Conservation (phyloP, 2,329 filamentous ascomycete genomes). For the Trichoderma atrobrunneum region DNA sequence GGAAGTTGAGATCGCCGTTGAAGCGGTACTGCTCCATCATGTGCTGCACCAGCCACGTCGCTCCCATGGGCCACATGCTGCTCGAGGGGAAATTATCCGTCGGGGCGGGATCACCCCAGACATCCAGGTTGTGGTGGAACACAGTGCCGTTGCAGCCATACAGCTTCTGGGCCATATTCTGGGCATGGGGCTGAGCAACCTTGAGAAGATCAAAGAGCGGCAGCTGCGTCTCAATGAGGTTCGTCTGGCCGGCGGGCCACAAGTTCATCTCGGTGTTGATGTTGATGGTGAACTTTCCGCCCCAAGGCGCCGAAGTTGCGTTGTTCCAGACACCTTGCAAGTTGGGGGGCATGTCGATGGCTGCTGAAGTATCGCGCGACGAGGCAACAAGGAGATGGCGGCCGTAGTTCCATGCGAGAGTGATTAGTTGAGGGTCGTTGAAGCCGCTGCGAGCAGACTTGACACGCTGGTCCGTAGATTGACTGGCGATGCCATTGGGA, state of each 20-base stretch:
- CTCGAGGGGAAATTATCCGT: constrained; percentile 26
- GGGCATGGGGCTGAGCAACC: constrained; percentile 34
- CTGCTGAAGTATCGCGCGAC: constrained; percentile 23
- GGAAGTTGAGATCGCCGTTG: constrained; percentile 26
- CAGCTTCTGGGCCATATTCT: constrained; percentile 31
- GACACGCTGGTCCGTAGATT: constrained; percentile 19
- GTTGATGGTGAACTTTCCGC: constrained; percentile 46
- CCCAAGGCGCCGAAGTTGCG: constrained; percentile 35
- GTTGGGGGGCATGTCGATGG: constrained; percentile 27
- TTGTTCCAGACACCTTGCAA: constrained; percentile 31
- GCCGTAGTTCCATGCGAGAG: constrained; percentile 28
- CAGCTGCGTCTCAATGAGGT: constrained; percentile 35
- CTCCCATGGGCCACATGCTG: constrained; percentile 40
- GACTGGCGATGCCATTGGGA: constrained; percentile 15
- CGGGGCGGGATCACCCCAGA: constrained; percentile 35
- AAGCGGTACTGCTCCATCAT: constrained; percentile 40
- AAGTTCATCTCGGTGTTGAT: constrained; percentile 52
- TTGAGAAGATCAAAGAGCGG: constrained; percentile 31
- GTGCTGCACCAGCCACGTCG: constrained; percentile 41
- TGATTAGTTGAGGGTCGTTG: constrained; percentile 24
- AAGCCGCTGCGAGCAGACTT: constrained; percentile 11
- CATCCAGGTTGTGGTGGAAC: constrained; percentile 34
- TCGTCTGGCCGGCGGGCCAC: constrained; percentile 36
- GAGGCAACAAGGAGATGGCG: constrained; percentile 27
- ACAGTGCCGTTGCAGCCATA: constrained; percentile 34